A percentile compares a stretch with the other conserved stretches of the same genome.
Evolutionary conservation across 305 asterid genomes (phyloP).

Genomic region (Fraxinus platypoda): DNA sequence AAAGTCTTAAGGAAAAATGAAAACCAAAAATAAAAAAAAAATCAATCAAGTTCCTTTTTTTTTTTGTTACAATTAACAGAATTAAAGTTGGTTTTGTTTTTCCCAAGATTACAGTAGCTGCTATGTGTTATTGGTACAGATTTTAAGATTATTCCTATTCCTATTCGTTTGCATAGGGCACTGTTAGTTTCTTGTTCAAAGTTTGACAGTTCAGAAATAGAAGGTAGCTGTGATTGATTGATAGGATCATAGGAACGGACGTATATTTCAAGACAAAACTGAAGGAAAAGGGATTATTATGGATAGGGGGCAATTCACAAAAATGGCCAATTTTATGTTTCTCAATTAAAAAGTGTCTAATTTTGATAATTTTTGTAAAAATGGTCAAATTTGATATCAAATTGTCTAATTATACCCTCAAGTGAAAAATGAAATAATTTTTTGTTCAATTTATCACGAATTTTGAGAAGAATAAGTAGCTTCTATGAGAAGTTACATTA

Average conservation of each 20-base stretch:
- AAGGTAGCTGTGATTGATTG: neutral
- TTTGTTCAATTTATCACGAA: no score
- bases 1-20: slow-evolving; percentile 6
- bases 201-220: neutral
- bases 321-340: no score
- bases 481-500: no score
- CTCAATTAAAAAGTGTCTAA: no score
- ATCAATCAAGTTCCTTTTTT: slow-evolving; percentile 1
- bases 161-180: slow-evolving; percentile 1
- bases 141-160: slow-evolving; percentile 30
- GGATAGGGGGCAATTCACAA: no score
- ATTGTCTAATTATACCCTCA: no score
- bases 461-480: no score
- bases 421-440: no score
- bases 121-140: slow-evolving; percentile 18
- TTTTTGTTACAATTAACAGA: neutral
- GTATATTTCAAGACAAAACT: neutral
- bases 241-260: no score
- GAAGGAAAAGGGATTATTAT: neutral
- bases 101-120: neutral
- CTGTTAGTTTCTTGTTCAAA: slow-evolving; percentile 3
- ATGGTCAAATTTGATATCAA: no score
- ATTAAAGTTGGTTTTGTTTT: slow-evolving; percentile 15
- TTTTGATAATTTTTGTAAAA: no score
- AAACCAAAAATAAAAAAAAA: neutral